These are phyloP conservation scores for Suillus paluster DNA, from an alignment of 768 basidiomycete genomes.

Conservation along the genomic window DNA sequence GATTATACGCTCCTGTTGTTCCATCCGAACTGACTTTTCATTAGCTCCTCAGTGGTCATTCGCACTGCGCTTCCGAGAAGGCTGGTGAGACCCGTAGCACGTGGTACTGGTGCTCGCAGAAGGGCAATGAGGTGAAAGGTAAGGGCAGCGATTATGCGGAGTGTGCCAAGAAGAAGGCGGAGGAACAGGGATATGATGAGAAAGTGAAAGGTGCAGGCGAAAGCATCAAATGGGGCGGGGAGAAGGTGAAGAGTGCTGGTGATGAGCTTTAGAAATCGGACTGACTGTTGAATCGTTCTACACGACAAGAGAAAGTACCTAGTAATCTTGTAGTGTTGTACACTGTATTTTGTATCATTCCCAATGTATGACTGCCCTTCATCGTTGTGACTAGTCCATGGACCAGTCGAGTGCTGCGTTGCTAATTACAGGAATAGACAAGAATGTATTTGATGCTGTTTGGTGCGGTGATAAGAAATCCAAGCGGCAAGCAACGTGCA, in stretches of 20 bases:
- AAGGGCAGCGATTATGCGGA: conserved; percentile 30
- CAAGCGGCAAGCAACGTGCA: too few relatives aligned
- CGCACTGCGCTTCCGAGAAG: conserved; percentile 32
- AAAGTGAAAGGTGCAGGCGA: conserved; percentile 27
- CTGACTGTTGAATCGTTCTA: neutral
- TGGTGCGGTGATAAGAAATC: neutral
- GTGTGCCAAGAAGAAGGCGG: conserved; percentile 25
- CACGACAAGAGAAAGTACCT: neutral
- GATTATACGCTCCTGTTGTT: neutral
- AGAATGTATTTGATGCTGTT: neutral
- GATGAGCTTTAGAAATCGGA: conserved; percentile 38
- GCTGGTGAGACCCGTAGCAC: conserved; percentile 14
- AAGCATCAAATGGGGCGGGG: conserved; percentile 25
- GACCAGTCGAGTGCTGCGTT: too few relatives aligned
- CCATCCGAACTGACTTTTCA: neutral
- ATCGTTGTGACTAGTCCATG: too few relatives aligned
- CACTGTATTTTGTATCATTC: neutral
- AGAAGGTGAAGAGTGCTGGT: conserved; percentile 30
- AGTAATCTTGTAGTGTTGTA: neutral
- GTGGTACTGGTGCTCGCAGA: conserved; percentile 24
- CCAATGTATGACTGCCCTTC: too few relatives aligned
- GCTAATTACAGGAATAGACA: too few relatives aligned
- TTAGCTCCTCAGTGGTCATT: conserved; percentile 46
- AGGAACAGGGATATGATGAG: conserved; percentile 26
- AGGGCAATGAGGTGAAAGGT: conserved; percentile 29